Evolutionary conservation across 768 basidiomycete genomes (phyloP), one percentile per base, ranked within the genome.

Genomic region (Dentipellis fragilis): DNA sequence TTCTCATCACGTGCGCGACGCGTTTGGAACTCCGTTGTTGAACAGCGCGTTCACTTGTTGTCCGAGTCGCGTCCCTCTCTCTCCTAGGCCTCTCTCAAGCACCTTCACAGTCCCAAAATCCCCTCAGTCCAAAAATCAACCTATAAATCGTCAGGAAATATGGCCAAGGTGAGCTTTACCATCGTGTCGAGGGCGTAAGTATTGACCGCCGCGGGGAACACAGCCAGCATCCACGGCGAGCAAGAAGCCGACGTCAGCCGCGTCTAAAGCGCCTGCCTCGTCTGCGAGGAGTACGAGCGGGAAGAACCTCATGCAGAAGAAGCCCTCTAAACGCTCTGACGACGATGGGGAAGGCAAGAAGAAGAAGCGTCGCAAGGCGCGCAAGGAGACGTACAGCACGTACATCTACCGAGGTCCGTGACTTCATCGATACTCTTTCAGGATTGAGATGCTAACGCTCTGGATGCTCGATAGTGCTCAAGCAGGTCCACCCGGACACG

Each of bases 401-500:
- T 91, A 91, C 75, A 88, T 92, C 67, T 88, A 87, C 76, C 87
- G 87, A 71, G 83, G 84, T 84, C 47, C 57, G 75, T 65, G 16
- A 36, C 23, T 10, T 12, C 42, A n/a, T 19, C 14, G 9, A 0
- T 2, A n/a, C 17, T 4, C 42, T 45, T 19, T 0, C 42, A 8
- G 19, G 6, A 45, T 17, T 7, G 14, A 6, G 42, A 2, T n/a
- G 5, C 42, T 45, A 19, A 45, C 42, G n/a, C 42, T 62, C 37
- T 22, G 3, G 10, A 39, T 5, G 11, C 21, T 40, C 35, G 55
- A 12, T 53, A 86, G 89, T 90, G 64, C 77, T 92, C 68, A 90
- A 89, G 77, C 89, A 92, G 73, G 90, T 92, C 57, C 90, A 92
- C 78, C 90, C 90, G 58, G 90, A 91, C 71, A 91, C 89, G 59